phyloP scores from a whole-genome alignment of 495 filamentous ascomycete genomes.

The Penicillium mononematosum region DNA sequence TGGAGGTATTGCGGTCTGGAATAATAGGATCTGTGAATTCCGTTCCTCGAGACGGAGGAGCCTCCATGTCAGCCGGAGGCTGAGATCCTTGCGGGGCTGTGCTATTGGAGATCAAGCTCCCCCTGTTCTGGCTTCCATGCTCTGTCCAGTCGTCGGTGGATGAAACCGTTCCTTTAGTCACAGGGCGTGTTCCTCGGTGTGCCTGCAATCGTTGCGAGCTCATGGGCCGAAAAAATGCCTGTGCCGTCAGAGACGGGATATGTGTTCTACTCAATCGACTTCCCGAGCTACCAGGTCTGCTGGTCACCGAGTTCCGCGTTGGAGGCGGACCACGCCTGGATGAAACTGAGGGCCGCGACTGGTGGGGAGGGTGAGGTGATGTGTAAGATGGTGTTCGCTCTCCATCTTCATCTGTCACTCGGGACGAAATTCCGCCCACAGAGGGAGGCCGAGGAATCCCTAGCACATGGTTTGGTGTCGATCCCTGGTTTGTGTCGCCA shows the following conservation, averaged over 20 bases:
- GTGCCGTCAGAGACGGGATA: slow-evolving; percentile 82
- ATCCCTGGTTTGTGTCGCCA: slow-evolving; percentile 26
- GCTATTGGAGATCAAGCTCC: slow-evolving; percentile 49
- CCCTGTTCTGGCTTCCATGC: slow-evolving; percentile 47
- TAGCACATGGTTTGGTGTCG: slow-evolving; percentile 33
- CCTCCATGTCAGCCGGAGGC: slow-evolving; percentile 54
- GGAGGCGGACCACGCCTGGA: slow-evolving; percentile 50
- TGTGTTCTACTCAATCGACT: slow-evolving; percentile 82
- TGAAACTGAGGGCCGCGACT: slow-evolving; percentile 47
- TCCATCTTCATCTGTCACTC: slow-evolving; percentile 71
- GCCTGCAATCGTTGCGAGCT: slow-evolving; percentile 93
- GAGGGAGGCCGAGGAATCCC: slow-evolving; percentile 48
- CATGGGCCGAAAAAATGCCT: slow-evolving; percentile 95
- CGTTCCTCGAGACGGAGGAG: slow-evolving; percentile 72
- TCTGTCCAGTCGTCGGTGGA: slow-evolving; percentile 46
- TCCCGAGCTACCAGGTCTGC: slow-evolving; percentile 60
- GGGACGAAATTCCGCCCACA: slow-evolving; percentile 70
- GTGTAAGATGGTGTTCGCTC: slow-evolving; percentile 43
- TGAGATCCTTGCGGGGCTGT: slow-evolving; percentile 40
- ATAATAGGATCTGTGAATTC: slow-evolving; percentile 67
- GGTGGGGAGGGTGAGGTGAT: slow-evolving; percentile 45
- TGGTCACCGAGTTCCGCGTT: slow-evolving; percentile 40
- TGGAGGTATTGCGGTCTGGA: slow-evolving; percentile 66
- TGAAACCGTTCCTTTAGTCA: slow-evolving; percentile 41
- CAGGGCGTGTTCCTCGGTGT: slow-evolving; percentile 66